Conservation (phyloP, 176 grass and related monocot species). For the Phragmites australis region DNA sequence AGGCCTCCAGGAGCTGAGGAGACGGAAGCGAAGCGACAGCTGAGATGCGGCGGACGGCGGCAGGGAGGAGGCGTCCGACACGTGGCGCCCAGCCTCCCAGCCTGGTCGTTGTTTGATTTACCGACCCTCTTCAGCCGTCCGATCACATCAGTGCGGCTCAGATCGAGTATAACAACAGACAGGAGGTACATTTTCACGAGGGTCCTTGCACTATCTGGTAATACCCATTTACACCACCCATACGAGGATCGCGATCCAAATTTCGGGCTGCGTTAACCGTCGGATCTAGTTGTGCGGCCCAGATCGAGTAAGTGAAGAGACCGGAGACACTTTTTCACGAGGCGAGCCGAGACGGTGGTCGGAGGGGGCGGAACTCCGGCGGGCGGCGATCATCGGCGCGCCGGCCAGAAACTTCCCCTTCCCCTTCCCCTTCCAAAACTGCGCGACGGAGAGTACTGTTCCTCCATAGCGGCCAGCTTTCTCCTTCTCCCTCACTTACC, state of each 20-base stretch:
- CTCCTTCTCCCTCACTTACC: not conserved
- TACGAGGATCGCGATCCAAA: not conserved
- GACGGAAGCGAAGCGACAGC: not conserved
- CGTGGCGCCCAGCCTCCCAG: too few species aligned
- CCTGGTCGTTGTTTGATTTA: not conserved
- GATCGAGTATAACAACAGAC: not conserved
- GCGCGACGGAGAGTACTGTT: not conserved
- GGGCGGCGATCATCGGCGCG: not conserved
- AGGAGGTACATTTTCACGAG: not conserved
- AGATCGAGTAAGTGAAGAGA: too few species aligned
- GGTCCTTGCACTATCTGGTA: not conserved
- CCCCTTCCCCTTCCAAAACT: not conserved
- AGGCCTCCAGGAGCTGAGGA: too few species aligned
- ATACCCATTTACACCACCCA: not conserved
- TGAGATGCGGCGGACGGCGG: constrained; percentile 18
- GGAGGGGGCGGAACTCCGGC: constrained; percentile 6
- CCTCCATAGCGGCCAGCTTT: not conserved
- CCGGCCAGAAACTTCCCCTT: not conserved
- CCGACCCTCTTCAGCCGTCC: too few species aligned
- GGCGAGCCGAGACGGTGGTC: not conserved
- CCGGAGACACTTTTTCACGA: too few species aligned
- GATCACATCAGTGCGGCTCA: not conserved
- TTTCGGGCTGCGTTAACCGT: not conserved
- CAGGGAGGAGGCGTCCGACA: not conserved
- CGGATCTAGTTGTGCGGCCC: not conserved